Evolutionary conservation across 176 grass and related monocot genomes (phyloP), one percentile per base, ranked within the genome.

Genomic region (Elaeis guineensis): DNA sequence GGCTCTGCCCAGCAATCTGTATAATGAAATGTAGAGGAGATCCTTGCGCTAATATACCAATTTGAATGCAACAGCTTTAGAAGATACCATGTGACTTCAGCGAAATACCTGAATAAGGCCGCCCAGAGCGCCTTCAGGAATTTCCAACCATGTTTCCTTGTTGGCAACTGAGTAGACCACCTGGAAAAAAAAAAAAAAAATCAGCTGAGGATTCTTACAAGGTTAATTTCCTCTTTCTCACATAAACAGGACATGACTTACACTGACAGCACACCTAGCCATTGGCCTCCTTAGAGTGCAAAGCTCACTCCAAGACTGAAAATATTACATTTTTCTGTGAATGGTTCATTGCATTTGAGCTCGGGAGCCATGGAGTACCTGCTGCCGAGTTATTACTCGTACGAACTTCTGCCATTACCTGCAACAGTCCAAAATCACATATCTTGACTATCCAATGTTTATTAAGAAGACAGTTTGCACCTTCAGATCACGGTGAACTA

Each of bases 321-420:
- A 53, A 97, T 92, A 51, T 92, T 81, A 68, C 93, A 92, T 64
- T 97, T 97, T 68, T 92, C 87, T 48, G 81, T 83, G 64, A 83
- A 97, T 52, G 81, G 81, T 48, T 91, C 81, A 6, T 97, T 85
- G 74, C 78, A 79, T 62, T 91, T 91, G 62, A 97, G 87, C 72
- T 97, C 87, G 51, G 87, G 93, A 66, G 87, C 93, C 87, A 97
- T 97, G 93, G 84, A 52, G 93, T 89, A 52, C 87, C 93, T 2
- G 81, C 87, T 63, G 87, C 80, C 55, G 92, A 87, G 26, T 82
- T 91, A 59, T 97, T 84, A 61, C 67, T 77, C 76, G 78, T 80
- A 69, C 75, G 62, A 69, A 75, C 77, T 75, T 65, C 75, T 1
- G 50, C 56, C 79, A 89, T 85, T 55, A 82, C 76, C 50, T 76